These are phyloP conservation scores for Austroboletus novae-zelandiae DNA, from an alignment of 1,284 basidiomycete genomes.

Conservation along the genomic window DNA sequence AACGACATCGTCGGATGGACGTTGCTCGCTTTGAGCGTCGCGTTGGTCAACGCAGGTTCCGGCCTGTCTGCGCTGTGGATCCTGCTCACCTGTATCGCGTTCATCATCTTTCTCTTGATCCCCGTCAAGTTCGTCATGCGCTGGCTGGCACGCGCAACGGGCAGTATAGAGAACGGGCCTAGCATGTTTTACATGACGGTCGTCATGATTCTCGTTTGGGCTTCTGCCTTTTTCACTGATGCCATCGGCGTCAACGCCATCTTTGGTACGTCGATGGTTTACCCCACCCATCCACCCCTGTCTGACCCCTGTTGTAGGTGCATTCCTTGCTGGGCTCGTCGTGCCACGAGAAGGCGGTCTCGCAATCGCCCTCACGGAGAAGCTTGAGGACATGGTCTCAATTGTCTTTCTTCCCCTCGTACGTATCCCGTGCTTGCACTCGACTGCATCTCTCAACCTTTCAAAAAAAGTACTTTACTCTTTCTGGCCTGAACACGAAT, in stretches of 20 bases:
- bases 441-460: background rate
- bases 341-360: conserved; percentile 89
- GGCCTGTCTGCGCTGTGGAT: conserved; percentile 80
- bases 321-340: conserved; percentile 86
- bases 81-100: conserved; percentile 77
- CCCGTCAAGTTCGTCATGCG: conserved; percentile 60
- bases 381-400: conserved; percentile 79
- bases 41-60: conserved; percentile 81
- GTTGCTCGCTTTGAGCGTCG: conserved; percentile 82
- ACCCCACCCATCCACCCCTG: conserved; percentile 34
- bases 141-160: conserved; percentile 77
- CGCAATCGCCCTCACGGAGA: conserved; percentile 74
- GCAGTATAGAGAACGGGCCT: conserved; percentile 78
- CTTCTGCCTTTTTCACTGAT: conserved; percentile 90
- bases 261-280: conserved; percentile 51
- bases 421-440: conserved; percentile 17
- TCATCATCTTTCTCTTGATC: conserved; percentile 77
- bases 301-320: conserved; percentile 46
- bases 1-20: conserved; percentile 84
- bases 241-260: conserved; percentile 92
- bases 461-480: conserved; percentile 72
- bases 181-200: conserved; percentile 78
- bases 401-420: conserved; percentile 87
- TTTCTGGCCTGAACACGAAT: conserved; percentile 87
- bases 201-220: conserved; percentile 75